Evolutionary conservation across 2,329 filamentous ascomycete species (phyloP), one percentile per base, ranked within the genome.

Genomic region (Fusarium denticulatum): DNA sequence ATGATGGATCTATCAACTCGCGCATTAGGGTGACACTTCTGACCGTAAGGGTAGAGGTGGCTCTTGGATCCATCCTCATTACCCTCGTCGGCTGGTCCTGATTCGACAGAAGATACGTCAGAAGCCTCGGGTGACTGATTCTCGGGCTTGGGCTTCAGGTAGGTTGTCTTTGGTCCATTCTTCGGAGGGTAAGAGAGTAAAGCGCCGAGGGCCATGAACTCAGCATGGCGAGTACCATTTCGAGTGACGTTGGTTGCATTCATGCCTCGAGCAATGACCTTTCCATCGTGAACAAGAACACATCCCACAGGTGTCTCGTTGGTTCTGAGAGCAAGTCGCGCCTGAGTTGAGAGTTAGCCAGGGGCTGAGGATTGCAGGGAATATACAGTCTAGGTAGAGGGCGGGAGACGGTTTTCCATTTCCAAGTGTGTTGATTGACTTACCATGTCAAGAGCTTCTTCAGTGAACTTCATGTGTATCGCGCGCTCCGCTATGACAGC

Each of bases 271-370:
- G 94, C 95, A 74, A 99, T 95, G 72, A 98, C 88, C 75, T 90
- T 87, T 73, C 91, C 92, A 34, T 94, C 84, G 80, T 95, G 89
- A 28, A 98, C 95, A 60, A 99, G 91, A 37, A 99, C 95, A 82
- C 96, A 99, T 55, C 96, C 97, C 26, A 99, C 96, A 3, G 96
- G 96, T 3, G 97, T 98, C 85, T 99, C 96, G 77, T 97, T 95
- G 70, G 90, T 93, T 76, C 86, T 86, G 55, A 99, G 89, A 28
- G 97, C 96, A 74, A 94, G 89, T 78, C 96, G 92, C 66, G 95
- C 96, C 94, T 97, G 63, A 13, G 18, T 22, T 36, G 32, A 77
- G 60, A 67, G 59, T 62, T 55, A 30, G 47, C 50, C 34, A 18
- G 28, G 15, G 24, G 24, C 11, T 32, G 14, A 34, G 13, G n/a